phyloP scores from a whole-genome alignment of 2,329 filamentous ascomycete species.

The Xylaria sp. region DNA sequence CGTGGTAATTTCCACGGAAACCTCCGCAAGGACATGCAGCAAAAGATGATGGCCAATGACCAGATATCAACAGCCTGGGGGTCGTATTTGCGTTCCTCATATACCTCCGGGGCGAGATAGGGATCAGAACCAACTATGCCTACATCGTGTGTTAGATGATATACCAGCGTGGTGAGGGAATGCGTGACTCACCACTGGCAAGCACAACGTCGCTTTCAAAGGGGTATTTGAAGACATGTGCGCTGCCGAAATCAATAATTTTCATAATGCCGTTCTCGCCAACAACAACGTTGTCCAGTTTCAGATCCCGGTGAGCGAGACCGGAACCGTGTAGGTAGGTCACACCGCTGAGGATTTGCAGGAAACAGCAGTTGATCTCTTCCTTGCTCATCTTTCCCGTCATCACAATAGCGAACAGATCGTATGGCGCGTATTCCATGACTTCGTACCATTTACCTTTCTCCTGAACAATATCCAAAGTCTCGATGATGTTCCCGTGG shows the following conservation, averaged over 20 bases:
- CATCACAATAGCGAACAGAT: constrained; percentile 98
- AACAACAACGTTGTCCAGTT: constrained; percentile 96
- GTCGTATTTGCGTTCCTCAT: constrained; percentile 89
- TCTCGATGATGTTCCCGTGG: constrained; percentile 97
- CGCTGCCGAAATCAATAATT: constrained; percentile 97
- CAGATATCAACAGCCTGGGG: constrained; percentile 92
- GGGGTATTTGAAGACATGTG: constrained; percentile 93
- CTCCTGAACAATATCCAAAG: constrained; percentile 91
- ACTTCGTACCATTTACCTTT: constrained; percentile 95
- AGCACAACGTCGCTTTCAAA: constrained; percentile 85
- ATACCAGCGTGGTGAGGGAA: neutral
- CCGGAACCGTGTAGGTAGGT: constrained; percentile 94
- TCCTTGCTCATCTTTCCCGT: constrained; percentile 93
- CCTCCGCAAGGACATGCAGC: constrained; percentile 91
- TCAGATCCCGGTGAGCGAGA: constrained; percentile 88
- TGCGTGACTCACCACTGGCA: constrained; percentile 61
- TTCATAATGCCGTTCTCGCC: constrained; percentile 98
- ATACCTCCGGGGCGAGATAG: constrained; percentile 94
- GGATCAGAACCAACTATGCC: constrained; percentile 78
- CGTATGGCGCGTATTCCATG: constrained; percentile 96
- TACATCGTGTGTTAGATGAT: constrained; percentile 27
- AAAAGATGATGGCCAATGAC: constrained; percentile 98
- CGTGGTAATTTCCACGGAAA: constrained; percentile 98
- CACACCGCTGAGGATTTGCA: constrained; percentile 92
- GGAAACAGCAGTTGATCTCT: constrained; percentile 83